Evolutionary conservation across 306 rosid species (phyloP).

Genomic region (Lotus japonicus): DNA sequence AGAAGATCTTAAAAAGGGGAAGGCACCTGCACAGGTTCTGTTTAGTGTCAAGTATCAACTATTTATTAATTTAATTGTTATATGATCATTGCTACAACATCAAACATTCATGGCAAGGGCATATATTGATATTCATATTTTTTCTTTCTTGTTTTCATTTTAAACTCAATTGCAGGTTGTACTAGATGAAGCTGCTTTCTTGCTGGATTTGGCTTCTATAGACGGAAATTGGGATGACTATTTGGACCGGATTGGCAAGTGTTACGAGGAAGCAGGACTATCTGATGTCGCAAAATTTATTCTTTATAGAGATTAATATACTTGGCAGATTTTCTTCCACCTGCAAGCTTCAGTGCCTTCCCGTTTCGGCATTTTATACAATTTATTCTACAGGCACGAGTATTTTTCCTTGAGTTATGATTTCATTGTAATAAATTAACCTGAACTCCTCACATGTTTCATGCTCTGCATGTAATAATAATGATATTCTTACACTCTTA

Average conservation of each 20-base stretch:
- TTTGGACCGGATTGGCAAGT: conserved; percentile 58
- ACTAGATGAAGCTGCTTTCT: conserved; percentile 86
- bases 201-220: conserved; percentile 85
- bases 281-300: conserved; percentile 61
- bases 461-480: conserved; percentile 4
- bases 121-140: neutral
- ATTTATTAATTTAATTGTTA: neutral
- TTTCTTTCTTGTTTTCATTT: neutral
- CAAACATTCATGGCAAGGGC: neutral
- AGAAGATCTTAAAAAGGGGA: conserved; percentile 80
- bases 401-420: neutral
- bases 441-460: neutral
- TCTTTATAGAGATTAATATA: conserved; percentile 43
- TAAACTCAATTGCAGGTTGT: conserved; percentile 50
- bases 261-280: conserved; percentile 80
- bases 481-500: neutral
- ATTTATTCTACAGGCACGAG: neutral
- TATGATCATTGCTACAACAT: neutral
- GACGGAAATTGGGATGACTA: conserved; percentile 85
- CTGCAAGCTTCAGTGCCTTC: neutral
- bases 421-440: neutral
- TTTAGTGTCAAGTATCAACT: neutral
- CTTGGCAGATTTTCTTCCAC: neutral
- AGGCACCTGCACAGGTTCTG: conserved; percentile 76
- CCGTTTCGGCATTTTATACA: neutral